Percentiles rank a stretch among this genome's conserved stretches.
Evolutionary conservation across 495 filamentous ascomycete genomes (phyloP).

Genomic region (Neurospora sp.): DNA sequence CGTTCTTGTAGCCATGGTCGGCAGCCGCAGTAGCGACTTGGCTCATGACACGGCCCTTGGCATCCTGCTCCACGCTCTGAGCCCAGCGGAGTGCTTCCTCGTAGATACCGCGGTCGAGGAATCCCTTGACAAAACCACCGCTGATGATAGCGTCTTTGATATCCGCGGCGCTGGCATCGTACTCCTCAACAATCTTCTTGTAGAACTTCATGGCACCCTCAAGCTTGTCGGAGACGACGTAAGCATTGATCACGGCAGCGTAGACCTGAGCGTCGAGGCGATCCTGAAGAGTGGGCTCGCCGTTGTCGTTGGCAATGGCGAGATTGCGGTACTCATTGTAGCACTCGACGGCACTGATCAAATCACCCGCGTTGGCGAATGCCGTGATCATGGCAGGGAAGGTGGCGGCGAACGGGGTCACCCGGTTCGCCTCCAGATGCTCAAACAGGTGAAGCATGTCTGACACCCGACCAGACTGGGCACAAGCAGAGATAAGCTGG

Average conservation of each 20-base stretch:
- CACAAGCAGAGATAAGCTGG: conserved; percentile 74
- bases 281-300: conserved; percentile 56
- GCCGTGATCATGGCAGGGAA: conserved; percentile 90
- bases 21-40: conserved; percentile 52
- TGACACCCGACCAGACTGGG: conserved; percentile 61
- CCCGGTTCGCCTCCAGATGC: conserved; percentile 73
- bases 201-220: conserved; percentile 76
- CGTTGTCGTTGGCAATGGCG: conserved; percentile 70
- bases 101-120: conserved; percentile 52
- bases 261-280: conserved; percentile 79
- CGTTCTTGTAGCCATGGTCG: conserved; percentile 61
- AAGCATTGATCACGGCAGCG: conserved; percentile 77
- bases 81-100: conserved; percentile 57
- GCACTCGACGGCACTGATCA: conserved; percentile 83
- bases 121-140: conserved; percentile 64
- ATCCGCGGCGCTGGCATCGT: conserved; percentile 39
- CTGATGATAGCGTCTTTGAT: conserved; percentile 61
- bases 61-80: conserved; percentile 35
- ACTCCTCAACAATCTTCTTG: conserved; percentile 59
- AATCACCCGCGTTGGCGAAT: conserved; percentile 69
- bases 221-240: conserved; percentile 65
- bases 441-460: conserved; percentile 85
- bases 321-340: conserved; percentile 88
- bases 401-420: conserved; percentile 64
- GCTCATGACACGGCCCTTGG: conserved; percentile 27